Evolutionary conservation across 345 rosid species (phyloP), one percentile per base, ranked within the genome.

Genomic region (Citrus glauca): DNA sequence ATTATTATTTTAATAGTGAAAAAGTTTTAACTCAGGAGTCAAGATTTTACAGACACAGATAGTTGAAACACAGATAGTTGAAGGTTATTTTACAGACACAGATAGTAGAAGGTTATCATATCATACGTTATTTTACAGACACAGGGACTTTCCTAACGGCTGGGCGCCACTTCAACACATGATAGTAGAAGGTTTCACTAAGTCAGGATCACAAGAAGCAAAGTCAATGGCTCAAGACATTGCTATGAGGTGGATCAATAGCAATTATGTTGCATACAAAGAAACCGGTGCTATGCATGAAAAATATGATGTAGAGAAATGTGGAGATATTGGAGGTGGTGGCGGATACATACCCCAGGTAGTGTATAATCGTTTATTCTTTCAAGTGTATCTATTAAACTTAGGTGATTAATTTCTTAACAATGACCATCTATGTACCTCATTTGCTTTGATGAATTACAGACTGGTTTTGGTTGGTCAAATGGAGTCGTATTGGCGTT

Each of bases 391-490:
- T 50, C 22, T 16, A 16, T 50, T 50, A 17, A 50, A 50, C 11
- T 16, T 50, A 16, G 22, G 56, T 14, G 22, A 0, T 0, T 50
- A 16, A 1, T 42, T 0, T 17, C 22, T 50, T 17, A 5, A 1
- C 56, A 50, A 6, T 25, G 1, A 0, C 55, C 13, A 17, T 22
- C 4, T 28, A 24, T 11, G 10, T n/a, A 7, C 7, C 5, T 70
- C 17, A 71, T 16, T 62, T 61, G 66, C n/a, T 35, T 5, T 80
- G 59, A 1, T 72, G 65, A 24, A 68, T 10, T 87, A 88, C 90
- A 95, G 97, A 92, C 95, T 28, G 98, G 98, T 65, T 96, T 96
- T 75, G 97, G 97, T 27, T 96, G 98, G 99, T 87, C 99, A n/a
- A 96, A 92, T 77, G 98, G 97, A 59, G 98, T 96, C 64, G 88